Evolutionary conservation across 2,329 filamentous ascomycete species (phyloP), one percentile per base, ranked within the genome.

Genomic region (Hypoxylon sp.): DNA sequence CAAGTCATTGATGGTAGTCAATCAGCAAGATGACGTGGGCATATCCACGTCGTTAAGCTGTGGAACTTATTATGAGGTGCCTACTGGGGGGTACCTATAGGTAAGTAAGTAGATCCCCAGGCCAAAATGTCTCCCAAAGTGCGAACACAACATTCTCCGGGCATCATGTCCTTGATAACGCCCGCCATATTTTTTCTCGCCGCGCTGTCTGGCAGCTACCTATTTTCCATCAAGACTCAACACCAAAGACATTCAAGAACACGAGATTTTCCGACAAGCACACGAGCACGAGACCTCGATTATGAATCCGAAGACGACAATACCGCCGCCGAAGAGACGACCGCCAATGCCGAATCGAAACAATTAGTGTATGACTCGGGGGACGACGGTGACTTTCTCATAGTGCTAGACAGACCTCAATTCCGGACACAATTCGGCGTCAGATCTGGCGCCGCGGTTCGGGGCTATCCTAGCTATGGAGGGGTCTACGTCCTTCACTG

Each of bases 81-180:
- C 27, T 48, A 62, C 64, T 61, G 54, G 55, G 40, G 66, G 64
- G 59, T 42, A 60, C 59, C 64, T 66, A 62, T 66, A 64, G 65
- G 64, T 65, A 70, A 59, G 68, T 68, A 46, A 46, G 40, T 44
- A 44, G 61, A 65, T 44, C 42, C 53, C 61, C 42, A 65, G 59
- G 55, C 35, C 57, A 68, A 70, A 61, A 70, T 70, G 68, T 55
- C 56, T 53, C 48, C 68, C 55, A 48, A 50, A 62, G 37, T 59
- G 58, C 64, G 65, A 59, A 53, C 65, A 61, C 64, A 63, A 65
- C 54, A 61, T 53, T 63, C 64, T 62, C 58, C 61, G 57, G 64
- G 58, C 61, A 70, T 70, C 54, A 70, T 70, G 68, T 62, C 68
- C 65, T 58, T 70, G 55, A 56, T 70, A 68, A 70, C 68, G 37